Base-by-base conservation (phyloP, 129 eudicot species). In the Pittosporum tobira region DNA sequence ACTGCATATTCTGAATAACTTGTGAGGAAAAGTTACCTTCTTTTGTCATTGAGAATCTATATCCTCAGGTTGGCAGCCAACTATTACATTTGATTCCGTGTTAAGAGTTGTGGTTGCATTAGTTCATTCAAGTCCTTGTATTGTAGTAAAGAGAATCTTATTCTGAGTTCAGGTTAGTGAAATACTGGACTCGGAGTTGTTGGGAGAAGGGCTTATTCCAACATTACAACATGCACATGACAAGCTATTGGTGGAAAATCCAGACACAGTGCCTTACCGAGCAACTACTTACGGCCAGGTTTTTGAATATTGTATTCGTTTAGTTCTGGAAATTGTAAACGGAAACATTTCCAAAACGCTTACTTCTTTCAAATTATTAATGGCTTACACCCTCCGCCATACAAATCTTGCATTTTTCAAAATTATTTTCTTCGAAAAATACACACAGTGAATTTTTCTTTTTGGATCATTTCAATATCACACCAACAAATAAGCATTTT, bases 131-230 rank as follows among this genome's bases (percentile, higher is more conserved):
- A 29, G 10, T 61, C 42, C 2, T 54, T 23, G 9, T 63, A 22
- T 31, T n/a, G 13, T 54, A 19, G 16, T 64, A 26, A 52, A 51
- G 38, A 60, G 0, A 19, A 21, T 44, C 43, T 59, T 20, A 57
- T 51, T 58, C 38, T 18, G 62, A 63, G 15, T 75, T 36, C 71
- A 89, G 97, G 93, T 85, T 20, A 89, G 95, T 61, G 97, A 90
- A 84, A 90, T 90, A 49, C 70, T 90, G 24, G 97, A 90, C 73
- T 90, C 95, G 0, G 94, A 90, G 68, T 80, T 90, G 56, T 59
- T 90, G 67, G 95, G 97, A 29, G 97, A 90, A 78, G 97, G 95
- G 59, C 81, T 90, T 25, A 90, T 85, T 71, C 95, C 97, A 28
- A 82, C 87, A 63, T 73, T 85, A 53, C 97, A 85, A 65, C 88